phyloP scores from a whole-genome alignment of 2,329 filamentous ascomycete genomes.

The Plectosphaerella sp. region DNA sequence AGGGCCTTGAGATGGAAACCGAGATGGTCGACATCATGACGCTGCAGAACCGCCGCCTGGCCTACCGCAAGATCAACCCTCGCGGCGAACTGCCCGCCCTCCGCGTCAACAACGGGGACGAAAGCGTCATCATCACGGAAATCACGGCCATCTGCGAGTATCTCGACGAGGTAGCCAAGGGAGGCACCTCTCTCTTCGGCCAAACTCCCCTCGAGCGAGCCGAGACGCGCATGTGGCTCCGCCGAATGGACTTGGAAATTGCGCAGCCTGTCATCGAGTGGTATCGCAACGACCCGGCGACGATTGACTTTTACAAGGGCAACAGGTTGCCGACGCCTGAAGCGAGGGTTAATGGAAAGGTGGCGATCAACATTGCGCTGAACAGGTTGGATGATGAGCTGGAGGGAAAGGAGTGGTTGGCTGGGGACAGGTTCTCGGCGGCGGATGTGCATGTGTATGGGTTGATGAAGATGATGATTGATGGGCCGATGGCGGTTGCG shows the following conservation, averaged over 20 bases:
- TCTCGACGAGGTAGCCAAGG: constrained; percentile 4
- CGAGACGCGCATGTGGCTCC: constrained; percentile 6
- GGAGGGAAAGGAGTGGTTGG: constrained; percentile 1
- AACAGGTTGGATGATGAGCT: constrained; percentile 6
- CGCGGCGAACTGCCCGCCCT: constrained; percentile 5
- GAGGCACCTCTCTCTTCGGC: constrained; percentile 1
- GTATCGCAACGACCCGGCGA: constrained; percentile 3
- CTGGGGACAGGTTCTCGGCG: constrained; percentile 3
- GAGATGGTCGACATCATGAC: constrained; percentile 9
- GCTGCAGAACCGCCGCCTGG: constrained; percentile 7
- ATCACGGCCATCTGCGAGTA: constrained; percentile 6
- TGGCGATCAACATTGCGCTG: constrained; percentile 2
- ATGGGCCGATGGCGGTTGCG: not conserved
- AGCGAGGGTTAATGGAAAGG: constrained; percentile 1
- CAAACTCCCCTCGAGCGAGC: not conserved
- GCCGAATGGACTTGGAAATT: constrained; percentile 5
- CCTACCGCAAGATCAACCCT: constrained; percentile 8
- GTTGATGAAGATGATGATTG: not conserved
- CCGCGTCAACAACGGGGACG: not conserved
- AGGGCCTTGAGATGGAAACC: constrained; percentile 5
- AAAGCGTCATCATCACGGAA: constrained; percentile 2
- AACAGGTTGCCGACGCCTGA: constrained; percentile 1
- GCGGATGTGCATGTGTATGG: constrained; percentile 1
- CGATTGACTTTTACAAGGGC: constrained; percentile 6
- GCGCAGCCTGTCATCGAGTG: constrained; percentile 2